Conservation (phyloP, 202 grass and related monocot genomes). For the Dendrocalamus latiflorus region DNA sequence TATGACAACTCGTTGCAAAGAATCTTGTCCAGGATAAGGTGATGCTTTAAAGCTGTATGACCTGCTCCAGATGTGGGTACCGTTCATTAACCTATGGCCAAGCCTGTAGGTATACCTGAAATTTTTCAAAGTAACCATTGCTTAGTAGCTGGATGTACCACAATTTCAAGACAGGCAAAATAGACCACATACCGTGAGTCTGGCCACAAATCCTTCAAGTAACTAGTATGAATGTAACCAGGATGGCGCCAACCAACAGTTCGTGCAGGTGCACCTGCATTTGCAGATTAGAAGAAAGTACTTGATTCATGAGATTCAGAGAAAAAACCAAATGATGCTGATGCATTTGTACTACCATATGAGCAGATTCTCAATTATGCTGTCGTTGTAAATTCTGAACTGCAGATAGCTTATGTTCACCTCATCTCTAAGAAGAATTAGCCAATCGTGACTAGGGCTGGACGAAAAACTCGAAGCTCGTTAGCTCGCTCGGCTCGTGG, state of each 20-base stretch:
- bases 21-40: conserved; percentile 85
- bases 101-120: conserved; percentile 79
- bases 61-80: conserved; percentile 65
- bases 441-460: too few relatives aligned
- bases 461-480: too few relatives aligned
- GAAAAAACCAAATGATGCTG: not conserved
- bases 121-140: not conserved
- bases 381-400: not conserved
- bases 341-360: not conserved
- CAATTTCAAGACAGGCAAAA: not conserved
- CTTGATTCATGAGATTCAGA: not conserved
- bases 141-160: not conserved
- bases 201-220: conserved; percentile 86
- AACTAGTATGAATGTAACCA: conserved; percentile 87
- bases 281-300: not conserved
- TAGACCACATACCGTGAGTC: conserved; percentile 42
- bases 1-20: conserved; percentile 70
- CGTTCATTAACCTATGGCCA: conserved; percentile 60
- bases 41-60: conserved; percentile 74
- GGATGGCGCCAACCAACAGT: conserved; percentile 77
- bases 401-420: not conserved
- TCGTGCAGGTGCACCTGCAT: conserved; percentile 42
- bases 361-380: not conserved
- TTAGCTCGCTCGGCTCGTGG: too few relatives aligned
- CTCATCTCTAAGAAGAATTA: not conserved